phyloP scores from a whole-genome alignment of 352 stramenopile species.

The Pythium utonaiense region DNA sequence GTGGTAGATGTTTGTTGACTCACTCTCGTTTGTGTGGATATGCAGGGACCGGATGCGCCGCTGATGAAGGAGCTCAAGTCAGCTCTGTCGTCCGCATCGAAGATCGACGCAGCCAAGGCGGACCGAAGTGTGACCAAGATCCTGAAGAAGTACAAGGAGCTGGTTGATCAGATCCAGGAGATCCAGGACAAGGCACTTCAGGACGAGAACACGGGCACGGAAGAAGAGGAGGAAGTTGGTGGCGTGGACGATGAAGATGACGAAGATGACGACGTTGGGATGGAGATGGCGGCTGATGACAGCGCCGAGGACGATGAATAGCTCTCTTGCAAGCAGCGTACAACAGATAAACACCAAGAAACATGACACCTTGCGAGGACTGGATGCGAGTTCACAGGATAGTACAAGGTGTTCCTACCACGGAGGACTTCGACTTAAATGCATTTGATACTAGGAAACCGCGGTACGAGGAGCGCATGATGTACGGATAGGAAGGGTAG shows the following conservation, averaged over 20 bases:
- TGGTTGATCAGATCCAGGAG: constrained; percentile 64
- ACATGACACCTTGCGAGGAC: too few relatives aligned
- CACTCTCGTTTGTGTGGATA: not conserved
- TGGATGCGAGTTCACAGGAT: too few relatives aligned
- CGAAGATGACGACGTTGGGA: constrained; percentile 9
- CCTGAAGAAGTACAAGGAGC: constrained; percentile 70
- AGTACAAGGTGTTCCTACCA: too few relatives aligned
- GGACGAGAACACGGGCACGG: constrained; percentile 39
- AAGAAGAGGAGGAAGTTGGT: constrained; percentile 38
- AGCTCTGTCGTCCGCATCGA: constrained; percentile 42
- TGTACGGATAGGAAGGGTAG: not conserved
- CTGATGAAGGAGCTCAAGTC: constrained; percentile 68
- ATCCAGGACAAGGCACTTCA: constrained; percentile 55
- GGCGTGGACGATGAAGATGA: constrained; percentile 24
- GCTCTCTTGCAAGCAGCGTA: too few relatives aligned
- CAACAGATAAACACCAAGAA: too few relatives aligned
- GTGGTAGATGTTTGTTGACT: not conserved
- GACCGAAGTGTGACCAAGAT: constrained; percentile 62
- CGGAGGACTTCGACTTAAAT: too few relatives aligned
- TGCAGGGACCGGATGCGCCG: constrained; percentile 26
- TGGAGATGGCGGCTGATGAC: constrained; percentile 11
- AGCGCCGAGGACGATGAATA: constrained; percentile 25
- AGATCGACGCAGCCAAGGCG: constrained; percentile 63
- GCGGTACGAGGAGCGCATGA: too few relatives aligned
- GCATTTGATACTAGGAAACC: too few relatives aligned